Evolutionary conservation across 768 basidiomycete genomes (phyloP).

Genomic region (Xerocomus potaroensis): DNA sequence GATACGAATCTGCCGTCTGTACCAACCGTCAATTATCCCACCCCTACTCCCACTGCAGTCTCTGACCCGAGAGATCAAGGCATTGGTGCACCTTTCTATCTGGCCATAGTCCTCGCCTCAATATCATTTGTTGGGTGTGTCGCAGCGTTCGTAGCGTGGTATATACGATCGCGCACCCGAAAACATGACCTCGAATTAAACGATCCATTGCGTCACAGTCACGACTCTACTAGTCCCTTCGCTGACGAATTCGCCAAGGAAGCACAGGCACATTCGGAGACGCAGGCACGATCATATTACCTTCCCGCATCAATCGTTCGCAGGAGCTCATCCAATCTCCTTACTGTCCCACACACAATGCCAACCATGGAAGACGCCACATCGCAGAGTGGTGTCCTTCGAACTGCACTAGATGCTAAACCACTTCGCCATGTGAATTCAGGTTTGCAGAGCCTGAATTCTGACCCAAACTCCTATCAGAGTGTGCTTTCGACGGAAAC

Average conservation of each 20-base stretch:
- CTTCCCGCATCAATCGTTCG: constrained; percentile 22
- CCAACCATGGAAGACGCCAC: background rate
- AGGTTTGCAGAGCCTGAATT: constrained; percentile 6
- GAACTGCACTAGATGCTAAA: background rate
- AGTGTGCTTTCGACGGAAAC: constrained; percentile 8
- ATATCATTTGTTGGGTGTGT: constrained; percentile 44
- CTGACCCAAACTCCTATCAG: background rate
- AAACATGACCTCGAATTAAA: constrained; percentile 32
- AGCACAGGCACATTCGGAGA: constrained; percentile 1
- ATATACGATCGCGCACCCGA: constrained; percentile 39
- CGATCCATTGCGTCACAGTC: constrained; percentile 35
- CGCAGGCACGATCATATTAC: constrained; percentile 20
- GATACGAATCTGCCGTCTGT: constrained; percentile 22
- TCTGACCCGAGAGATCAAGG: constrained; percentile 20
- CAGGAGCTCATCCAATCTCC: constrained; percentile 16
- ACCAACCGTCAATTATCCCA: constrained; percentile 21
- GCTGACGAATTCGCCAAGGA: constrained; percentile 3
- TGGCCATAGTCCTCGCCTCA: constrained; percentile 45
- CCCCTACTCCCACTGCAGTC: constrained; percentile 21
- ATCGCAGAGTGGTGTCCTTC: constrained; percentile 4
- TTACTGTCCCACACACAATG: constrained; percentile 15
- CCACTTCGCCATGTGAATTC: background rate
- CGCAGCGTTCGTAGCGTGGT: constrained; percentile 46
- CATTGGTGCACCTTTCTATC: constrained; percentile 41
- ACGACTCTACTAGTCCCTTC: constrained; percentile 6